These are phyloP conservation scores for Lodderomyces jiufengensis DNA, from an alignment of 1,139 yeast genomes.

Conservation along the genomic window DNA sequence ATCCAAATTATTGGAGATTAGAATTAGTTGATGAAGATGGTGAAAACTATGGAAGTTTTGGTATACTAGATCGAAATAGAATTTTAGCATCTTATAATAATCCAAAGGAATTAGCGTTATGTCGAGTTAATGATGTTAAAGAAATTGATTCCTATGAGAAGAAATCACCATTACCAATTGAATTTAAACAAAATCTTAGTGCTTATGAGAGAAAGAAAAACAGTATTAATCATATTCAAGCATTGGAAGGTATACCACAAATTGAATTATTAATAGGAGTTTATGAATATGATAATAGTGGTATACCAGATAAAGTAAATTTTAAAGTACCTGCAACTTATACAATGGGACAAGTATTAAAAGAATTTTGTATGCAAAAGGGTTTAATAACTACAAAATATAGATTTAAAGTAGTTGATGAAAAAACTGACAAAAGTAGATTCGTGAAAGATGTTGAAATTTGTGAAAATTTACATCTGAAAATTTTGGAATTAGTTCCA, in stretches of 20 bases:
- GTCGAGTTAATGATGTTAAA: slow-evolving; percentile 36
- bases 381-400: slow-evolving; percentile 25
- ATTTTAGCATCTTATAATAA: slow-evolving; percentile 52
- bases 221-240: slow-evolving; percentile 10
- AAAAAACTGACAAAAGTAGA: slow-evolving; percentile 7
- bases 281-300: slow-evolving; percentile 10
- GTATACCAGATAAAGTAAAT: slow-evolving; percentile 8
- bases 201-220: slow-evolving; percentile 16
- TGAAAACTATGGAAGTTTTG: slow-evolving; percentile 73
- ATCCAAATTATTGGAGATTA: slow-evolving; percentile 66
- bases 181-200: slow-evolving; percentile 28
- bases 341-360: slow-evolving; percentile 30
- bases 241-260: slow-evolving; percentile 6
- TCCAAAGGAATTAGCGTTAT: slow-evolving; percentile 64
- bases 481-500: slow-evolving; percentile 22
- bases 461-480: slow-evolving; percentile 20
- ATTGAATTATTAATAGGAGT: slow-evolving; percentile 12
- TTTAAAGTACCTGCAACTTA: slow-evolving; percentile 13
- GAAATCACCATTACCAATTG: slow-evolving; percentile 53
- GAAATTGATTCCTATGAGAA: slow-evolving; percentile 36
- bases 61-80: slow-evolving; percentile 58
- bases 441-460: slow-evolving; percentile 20
- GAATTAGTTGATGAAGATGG: slow-evolving; percentile 78
- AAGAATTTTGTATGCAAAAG: slow-evolving; percentile 30
- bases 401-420: slow-evolving; percentile 13